Conservation (phyloP, 306 rosid species). For the Vigna hirtella region DNA sequence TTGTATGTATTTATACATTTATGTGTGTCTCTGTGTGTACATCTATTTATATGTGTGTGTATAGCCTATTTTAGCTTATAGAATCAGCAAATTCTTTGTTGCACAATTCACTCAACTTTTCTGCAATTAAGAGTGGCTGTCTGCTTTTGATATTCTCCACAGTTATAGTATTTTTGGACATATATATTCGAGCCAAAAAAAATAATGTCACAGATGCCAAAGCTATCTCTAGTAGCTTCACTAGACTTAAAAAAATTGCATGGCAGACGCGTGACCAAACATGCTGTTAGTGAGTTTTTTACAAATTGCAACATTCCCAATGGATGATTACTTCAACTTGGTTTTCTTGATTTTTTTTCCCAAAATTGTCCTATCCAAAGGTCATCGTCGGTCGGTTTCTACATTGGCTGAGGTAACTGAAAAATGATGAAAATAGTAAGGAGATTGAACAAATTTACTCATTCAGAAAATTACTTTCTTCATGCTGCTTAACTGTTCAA, state of each 20-base stretch:
- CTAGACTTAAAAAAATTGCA: neutral
- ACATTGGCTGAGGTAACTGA: neutral
- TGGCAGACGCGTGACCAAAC: neutral
- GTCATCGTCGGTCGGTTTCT: neutral
- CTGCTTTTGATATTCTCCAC: constrained; percentile 8
- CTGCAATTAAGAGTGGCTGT: constrained; percentile 17
- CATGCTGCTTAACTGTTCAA: neutral
- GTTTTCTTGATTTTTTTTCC: neutral
- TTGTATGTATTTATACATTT: too few relatives aligned
- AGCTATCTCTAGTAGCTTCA: neutral
- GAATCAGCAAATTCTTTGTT: neutral
- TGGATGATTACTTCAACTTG: neutral
- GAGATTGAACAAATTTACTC: neutral
- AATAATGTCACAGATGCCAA: neutral
- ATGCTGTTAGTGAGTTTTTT: constrained; percentile 8
- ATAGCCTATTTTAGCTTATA: neutral
- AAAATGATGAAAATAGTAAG: constrained; percentile 14
- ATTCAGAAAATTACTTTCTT: neutral
- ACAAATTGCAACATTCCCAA: neutral
- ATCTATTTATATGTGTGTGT: neutral
- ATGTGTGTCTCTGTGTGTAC: too few relatives aligned
- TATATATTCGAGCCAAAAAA: neutral
- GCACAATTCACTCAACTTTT: neutral
- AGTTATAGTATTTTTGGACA: neutral
- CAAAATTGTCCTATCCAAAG: neutral